Conservation (phyloP, 2,329 filamentous ascomycete species). For the Paecilomyces dactylethromorphus region DNA sequence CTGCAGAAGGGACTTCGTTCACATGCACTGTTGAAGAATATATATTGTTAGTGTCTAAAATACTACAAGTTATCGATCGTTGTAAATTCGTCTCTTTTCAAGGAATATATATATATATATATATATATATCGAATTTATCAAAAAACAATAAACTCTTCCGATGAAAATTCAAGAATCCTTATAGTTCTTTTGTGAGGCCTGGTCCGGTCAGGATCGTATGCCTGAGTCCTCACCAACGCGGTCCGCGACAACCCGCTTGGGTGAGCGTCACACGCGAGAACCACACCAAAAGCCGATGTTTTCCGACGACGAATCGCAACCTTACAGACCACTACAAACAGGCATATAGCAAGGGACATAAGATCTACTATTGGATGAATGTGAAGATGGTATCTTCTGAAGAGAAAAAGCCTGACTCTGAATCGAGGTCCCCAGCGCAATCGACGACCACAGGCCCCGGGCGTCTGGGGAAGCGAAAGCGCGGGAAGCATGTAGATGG, state of each 20-base stretch:
- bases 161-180: too few species aligned
- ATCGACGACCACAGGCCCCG: not conserved
- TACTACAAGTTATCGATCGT: too few species aligned
- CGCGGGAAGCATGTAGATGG: not conserved
- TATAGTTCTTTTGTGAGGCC: too few species aligned
- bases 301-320: not conserved
- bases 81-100: too few species aligned
- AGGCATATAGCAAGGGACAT: not conserved
- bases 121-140: too few species aligned
- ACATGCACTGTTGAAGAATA: too few species aligned
- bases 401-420: not conserved
- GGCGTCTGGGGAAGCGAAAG: not conserved
- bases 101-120: too few species aligned
- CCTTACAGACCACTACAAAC: not conserved
- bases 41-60: too few species aligned
- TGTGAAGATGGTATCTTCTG: not conserved
- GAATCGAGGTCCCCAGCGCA: not conserved
- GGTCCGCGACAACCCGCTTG: not conserved
- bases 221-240: not conserved
- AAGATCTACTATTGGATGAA: not conserved
- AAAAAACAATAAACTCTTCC: too few species aligned
- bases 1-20: too few species aligned
- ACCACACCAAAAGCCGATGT: not conserved
- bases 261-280: not conserved
- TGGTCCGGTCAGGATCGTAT: not conserved